phyloP scores from a whole-genome alignment of 192 early-diverging fungal genomes.

The Mortierella hygrophila region DNA sequence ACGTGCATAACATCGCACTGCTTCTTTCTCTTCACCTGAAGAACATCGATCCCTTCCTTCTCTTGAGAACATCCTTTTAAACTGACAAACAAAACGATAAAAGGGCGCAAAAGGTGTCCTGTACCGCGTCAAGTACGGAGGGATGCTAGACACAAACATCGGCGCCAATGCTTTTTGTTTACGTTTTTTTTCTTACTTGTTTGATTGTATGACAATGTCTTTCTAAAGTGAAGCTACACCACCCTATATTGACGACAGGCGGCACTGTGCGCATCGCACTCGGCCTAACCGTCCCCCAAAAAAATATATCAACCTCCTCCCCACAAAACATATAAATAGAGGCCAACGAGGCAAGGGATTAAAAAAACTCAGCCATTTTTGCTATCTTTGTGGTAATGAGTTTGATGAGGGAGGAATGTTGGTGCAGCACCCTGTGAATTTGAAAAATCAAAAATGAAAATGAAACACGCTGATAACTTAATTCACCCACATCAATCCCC shows the following conservation, averaged over 20 bases:
- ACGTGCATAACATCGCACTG: neutral
- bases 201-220: neutral
- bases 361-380: too few species aligned
- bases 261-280: neutral
- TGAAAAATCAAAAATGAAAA: too few species aligned
- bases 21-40: neutral
- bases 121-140: too few species aligned
- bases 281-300: too few species aligned
- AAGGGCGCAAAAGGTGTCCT: neutral
- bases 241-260: neutral
- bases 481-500: too few species aligned
- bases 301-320: too few species aligned
- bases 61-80: neutral
- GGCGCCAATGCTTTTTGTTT: neutral
- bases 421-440: too few species aligned
- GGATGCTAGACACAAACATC: neutral
- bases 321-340: too few species aligned
- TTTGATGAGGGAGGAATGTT: too few species aligned
- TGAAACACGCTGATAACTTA: too few species aligned
- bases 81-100: neutral
- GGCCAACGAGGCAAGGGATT: too few species aligned
- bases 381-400: too few species aligned
- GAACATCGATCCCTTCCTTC: neutral
- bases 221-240: neutral
- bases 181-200: neutral